Conservation (phyloP, 1,284 basidiomycete species). For the Irpex sp. region DNA sequence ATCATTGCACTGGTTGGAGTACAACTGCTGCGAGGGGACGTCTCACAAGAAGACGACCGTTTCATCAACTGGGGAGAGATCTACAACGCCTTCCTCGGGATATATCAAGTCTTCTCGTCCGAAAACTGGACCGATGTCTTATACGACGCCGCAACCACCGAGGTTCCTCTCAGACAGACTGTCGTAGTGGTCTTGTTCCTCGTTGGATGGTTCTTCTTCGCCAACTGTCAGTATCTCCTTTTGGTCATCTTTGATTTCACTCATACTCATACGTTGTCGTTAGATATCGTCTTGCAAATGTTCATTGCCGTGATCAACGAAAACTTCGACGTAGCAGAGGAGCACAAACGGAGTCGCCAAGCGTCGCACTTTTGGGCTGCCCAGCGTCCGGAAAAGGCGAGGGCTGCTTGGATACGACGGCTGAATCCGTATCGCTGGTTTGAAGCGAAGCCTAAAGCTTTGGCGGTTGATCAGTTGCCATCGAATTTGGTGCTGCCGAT, state of each 20-base stretch:
- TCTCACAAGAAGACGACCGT: constrained; percentile 37
- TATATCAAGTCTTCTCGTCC: constrained; percentile 92
- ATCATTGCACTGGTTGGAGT: constrained; percentile 81
- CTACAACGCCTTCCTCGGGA: constrained; percentile 85
- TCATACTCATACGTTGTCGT: constrained; percentile 9
- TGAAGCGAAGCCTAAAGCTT: constrained; percentile 68
- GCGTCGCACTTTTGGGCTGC: constrained; percentile 64
- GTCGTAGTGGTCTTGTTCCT: constrained; percentile 78
- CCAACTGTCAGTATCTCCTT: constrained; percentile 86
- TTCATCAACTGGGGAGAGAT: constrained; percentile 86
- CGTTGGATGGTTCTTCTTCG: constrained; percentile 86
- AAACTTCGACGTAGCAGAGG: constrained; percentile 93
- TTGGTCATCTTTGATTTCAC: no score
- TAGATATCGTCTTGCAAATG: constrained; percentile 95
- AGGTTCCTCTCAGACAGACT: constrained; percentile 67
- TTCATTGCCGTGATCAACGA: constrained; percentile 99
- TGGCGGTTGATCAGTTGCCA: constrained; percentile 68
- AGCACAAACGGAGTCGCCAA: constrained; percentile 84
- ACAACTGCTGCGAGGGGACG: constrained; percentile 79
- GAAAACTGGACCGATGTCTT: constrained; percentile 92
- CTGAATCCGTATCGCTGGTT: constrained; percentile 90
- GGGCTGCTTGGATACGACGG: constrained; percentile 67
- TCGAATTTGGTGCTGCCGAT: constrained; percentile 73
- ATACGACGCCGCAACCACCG: constrained; percentile 68
- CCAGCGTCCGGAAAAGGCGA: constrained; percentile 49